Evolutionary conservation across 306 rosid genomes (phyloP), one percentile per base, ranked within the genome.

Genomic region (Prosopis cineraria): DNA sequence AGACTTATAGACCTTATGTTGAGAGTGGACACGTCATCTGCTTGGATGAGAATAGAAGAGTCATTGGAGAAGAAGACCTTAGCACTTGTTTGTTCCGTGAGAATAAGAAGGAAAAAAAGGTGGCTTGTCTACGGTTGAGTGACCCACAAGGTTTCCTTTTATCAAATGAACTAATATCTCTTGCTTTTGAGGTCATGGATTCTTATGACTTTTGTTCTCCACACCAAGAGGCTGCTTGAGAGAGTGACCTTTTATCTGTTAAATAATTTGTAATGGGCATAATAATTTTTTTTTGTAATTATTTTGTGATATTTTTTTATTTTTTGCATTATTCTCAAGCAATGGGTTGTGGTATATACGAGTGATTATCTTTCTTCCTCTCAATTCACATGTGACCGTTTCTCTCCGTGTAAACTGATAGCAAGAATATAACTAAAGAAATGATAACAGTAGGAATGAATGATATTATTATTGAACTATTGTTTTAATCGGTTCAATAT

Each of bases 131-230:
- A 68, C 80, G 99, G 76, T 88, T 93, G 27, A 90, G 94, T 79
- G 98, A 95, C 72, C 99, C 99, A 29, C 90, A 93, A 71, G 97
- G 99, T 75, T 95, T 95, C 81, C 93, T 95, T 58, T 84, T 95
- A 79, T 95, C 97, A 36, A 91, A 93, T 78, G 98, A 93, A 74
- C 71, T 96, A 63, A 96, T 96, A 84, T 78, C 99, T 59, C 89
- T 85, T 52, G 99, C 98, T 70, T 93, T 96, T 81, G 68, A 89
- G 72, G 91, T 71, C 50, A 77, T 90, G 72, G 89, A 94, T 71
- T 90, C 97, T 55, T 87, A 85, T 83, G 66, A 63, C 25, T 84
- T 30, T 47, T 53, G 39, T 22, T 60, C 72, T 82, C 33, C n/a
- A 19, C 31, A 9, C 37, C 30, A 69, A 48, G 83, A 73, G 53